Evolutionary conservation across 148 eudicot genomes (phyloP), one percentile per base, ranked within the genome.

Genomic region (Spergularia marina): DNA sequence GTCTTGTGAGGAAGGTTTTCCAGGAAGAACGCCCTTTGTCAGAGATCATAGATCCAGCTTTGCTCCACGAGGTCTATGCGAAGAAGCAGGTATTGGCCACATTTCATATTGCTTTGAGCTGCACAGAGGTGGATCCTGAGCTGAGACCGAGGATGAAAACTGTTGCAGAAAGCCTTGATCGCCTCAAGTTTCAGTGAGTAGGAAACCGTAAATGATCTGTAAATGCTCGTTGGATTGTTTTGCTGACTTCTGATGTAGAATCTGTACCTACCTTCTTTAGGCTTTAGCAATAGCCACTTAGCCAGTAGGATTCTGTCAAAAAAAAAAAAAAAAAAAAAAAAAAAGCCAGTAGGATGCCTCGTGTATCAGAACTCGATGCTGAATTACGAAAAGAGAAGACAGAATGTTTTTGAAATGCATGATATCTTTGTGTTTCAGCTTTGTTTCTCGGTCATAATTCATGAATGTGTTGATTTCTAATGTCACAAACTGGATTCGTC

Each of bases 121-220:
- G 98, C 84, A 89, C 98, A 12, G 98, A 89, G 60, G 12, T 76
- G 34, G 97, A 94, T 63, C 96, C 97, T 0, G 98, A 94, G 79
- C 40, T 89, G 21, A 79, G 98, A 78, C 98, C 98, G 0, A 87
- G 88, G 85, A 94, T 94, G 98, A 85, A 87, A 75, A 74, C 84
- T 39, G 90, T 94, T 60, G 87, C 77, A 0, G 92, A 89, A 74
- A 83, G 86, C 72, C 97, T 95, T 68, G 97, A 95, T 75, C 82
- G 86, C 51, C 79, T 95, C 73, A 83, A 85, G 76, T 84, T 80
- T 71, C 78, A 82, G 34, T 87, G 79, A 86, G 80, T 71, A 64
- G 16, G 68, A 10, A 15, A 10, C 16, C 9, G 53, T 76, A 57
- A 71, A 65, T 71, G 62, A 14, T 49, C 41, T 76, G 77, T 76